These are phyloP conservation scores for Bipolaris gigantea DNA, from an alignment of 2,329 filamentous ascomycete genomes.

Conservation along the genomic window DNA sequence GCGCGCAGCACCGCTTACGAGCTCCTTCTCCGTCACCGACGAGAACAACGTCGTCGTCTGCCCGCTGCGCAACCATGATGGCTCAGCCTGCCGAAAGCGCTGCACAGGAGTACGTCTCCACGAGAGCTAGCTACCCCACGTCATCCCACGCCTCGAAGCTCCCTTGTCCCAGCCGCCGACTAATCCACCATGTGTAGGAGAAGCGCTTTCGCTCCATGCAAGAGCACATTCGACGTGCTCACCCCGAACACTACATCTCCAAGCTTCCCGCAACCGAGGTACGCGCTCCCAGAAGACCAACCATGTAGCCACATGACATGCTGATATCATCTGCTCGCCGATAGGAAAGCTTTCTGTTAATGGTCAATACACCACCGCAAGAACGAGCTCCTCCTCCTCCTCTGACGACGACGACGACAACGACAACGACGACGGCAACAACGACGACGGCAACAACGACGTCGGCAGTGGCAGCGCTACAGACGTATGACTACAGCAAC, in stretches of 20 bases:
- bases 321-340: slow-evolving; percentile 4
- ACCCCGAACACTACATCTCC: slow-evolving; percentile 95
- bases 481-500: slow-evolving; percentile 50
- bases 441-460: slow-evolving; percentile 60
- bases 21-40: slow-evolving; percentile 89
- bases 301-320: not conserved
- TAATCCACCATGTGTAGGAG: slow-evolving; percentile 62
- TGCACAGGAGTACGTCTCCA: slow-evolving; percentile 87
- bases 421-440: slow-evolving; percentile 51
- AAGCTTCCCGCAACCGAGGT: slow-evolving; percentile 92
- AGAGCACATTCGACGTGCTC: slow-evolving; percentile 96
- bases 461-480: slow-evolving; percentile 36
- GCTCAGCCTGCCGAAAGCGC: slow-evolving; percentile 94
- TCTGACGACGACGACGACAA: slow-evolving; percentile 41
- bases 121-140: slow-evolving; percentile 8
- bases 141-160: slow-evolving; percentile 9
- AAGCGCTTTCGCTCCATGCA: slow-evolving; percentile 98
- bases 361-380: slow-evolving; percentile 88
- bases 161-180: slow-evolving; percentile 9
- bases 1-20: slow-evolving; percentile 78
- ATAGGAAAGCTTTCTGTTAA: slow-evolving; percentile 85
- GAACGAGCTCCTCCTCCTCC: slow-evolving; percentile 61
- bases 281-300: not conserved
- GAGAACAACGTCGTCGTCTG: slow-evolving; percentile 96
- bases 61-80: slow-evolving; percentile 92